phyloP scores from a whole-genome alignment of 1,284 basidiomycete species.

The Irpex lacteus region DNA sequence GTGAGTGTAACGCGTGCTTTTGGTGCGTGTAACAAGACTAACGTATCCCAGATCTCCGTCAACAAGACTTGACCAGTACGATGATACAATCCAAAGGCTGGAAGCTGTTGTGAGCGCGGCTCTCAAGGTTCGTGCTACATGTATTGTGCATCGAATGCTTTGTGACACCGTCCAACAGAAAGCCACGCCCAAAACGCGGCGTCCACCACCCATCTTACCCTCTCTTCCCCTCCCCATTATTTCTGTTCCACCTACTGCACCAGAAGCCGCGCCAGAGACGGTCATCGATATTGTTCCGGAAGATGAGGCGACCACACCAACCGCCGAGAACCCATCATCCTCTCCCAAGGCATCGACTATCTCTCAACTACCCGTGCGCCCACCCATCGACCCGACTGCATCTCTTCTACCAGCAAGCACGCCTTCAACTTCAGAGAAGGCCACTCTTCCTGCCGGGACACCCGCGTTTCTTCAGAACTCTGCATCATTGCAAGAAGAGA shows the following conservation, averaged over 20 bases:
- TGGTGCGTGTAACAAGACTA: background rate
- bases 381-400: conserved; percentile 17
- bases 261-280: background rate
- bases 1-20: conserved; percentile 33
- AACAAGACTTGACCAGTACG: conserved; percentile 39
- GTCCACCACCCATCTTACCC: background rate
- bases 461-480: conserved; percentile 55
- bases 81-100: conserved; percentile 48
- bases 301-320: background rate
- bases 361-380: conserved; percentile 8
- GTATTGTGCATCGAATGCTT: too few species aligned
- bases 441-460: conserved; percentile 25
- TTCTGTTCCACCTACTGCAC: background rate
- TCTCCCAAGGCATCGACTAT: background rate
- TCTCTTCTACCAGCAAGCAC: conserved; percentile 25
- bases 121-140: conserved; percentile 39
- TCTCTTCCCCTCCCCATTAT: background rate
- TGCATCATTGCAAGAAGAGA: conserved; percentile 63
- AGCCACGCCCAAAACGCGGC: background rate
- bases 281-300: background rate
- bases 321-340: background rate
- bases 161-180: background rate
- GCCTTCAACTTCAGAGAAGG: conserved; percentile 19
- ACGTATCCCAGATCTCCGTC: conserved; percentile 10
- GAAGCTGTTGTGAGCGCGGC: conserved; percentile 48